Percentiles rank a stretch among this genome's conserved stretches.
phyloP scores from a whole-genome alignment of 208 protist genomes.

The Acanthamoeba lenticulata region DNA sequence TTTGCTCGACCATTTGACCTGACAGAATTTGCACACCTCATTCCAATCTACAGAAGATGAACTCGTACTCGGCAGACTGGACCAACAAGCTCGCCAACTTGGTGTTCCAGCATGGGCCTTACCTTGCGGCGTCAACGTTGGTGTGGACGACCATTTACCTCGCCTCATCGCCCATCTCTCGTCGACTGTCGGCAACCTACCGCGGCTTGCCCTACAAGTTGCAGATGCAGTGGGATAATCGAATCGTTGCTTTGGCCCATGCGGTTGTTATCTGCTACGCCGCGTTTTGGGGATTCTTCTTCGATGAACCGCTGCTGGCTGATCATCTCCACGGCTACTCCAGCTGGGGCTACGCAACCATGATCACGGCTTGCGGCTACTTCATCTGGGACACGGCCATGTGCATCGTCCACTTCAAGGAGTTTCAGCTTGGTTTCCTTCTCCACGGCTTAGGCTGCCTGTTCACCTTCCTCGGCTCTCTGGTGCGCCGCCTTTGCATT shows the following conservation, averaged over 20 bases:
- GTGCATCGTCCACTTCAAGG: slow-evolving; percentile 45
- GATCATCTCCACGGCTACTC: slow-evolving; percentile 2
- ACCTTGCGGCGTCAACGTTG: neutral
- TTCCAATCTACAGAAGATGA: too few species aligned
- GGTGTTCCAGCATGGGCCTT: neutral
- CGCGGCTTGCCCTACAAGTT: slow-evolving; percentile 1
- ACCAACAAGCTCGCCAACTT: neutral
- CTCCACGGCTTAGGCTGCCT: slow-evolving; percentile 3
- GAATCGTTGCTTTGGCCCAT: slow-evolving; percentile 7
- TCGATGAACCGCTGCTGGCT: neutral
- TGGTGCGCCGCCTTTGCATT: neutral
- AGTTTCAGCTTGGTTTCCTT: slow-evolving; percentile 52
- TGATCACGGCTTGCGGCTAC: slow-evolving; percentile 33
- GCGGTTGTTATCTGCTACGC: neutral
- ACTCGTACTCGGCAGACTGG: neutral
- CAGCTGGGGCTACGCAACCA: neutral
- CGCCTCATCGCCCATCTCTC: neutral
- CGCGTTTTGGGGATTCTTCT: neutral
- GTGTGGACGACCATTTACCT: slow-evolving; percentile 14
- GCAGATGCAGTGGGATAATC: slow-evolving; percentile 33
- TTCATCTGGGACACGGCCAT: slow-evolving; percentile 44
- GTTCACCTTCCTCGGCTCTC: slow-evolving; percentile 22
- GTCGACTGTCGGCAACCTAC: neutral
- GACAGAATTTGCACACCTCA: too few species aligned
- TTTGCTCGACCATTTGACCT: too few species aligned